Evolutionary conservation across 306 rosid species (phyloP), one percentile per base, ranked within the genome.

Genomic region (Acacia crassicarpa): DNA sequence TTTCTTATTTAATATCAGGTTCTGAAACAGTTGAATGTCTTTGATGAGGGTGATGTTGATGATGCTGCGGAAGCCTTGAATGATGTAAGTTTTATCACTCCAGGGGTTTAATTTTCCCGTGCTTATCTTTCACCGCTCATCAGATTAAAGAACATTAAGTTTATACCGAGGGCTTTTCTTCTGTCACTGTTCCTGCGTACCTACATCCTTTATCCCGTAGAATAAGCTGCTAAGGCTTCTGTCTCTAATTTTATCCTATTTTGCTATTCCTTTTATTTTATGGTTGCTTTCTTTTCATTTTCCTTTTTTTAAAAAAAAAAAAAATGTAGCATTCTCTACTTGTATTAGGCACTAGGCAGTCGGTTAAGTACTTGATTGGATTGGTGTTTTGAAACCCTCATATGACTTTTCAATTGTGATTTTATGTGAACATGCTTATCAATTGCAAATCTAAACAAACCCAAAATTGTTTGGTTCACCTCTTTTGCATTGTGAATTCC

Each of bases 61-160:
- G 83, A 91, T 75, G 98, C 98, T 62, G 97, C 98, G 1, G 94
- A 93, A 89, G 97, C 97, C 54, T 82, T 96, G 86, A 80, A 87
- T 81, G 92, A 96, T 87, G 99, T 95, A 83, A 40, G 91, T 80
- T 80, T 82, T 70, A 13, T 84, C 71, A 38, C 41, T 81, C 77
- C 81, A 66, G 59, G 41, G 8, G 23, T 76, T 73, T 35, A 61
- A 38, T 59, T 77, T 77, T 77, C 54, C 43, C 35, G n/a, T 54
- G 48, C 66, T 67, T 33, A 67, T 83, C 41, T 58, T 81, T 20
- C 43, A 40, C 51, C 12, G 59, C 19, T 53, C 8, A 15, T 61
- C 17, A 32, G 51, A 51, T 58, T n/a, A 58, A 53, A 66, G 51
- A 45, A 22, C 66, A 59, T 14, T 17, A 54, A 43, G 66, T 75